These are phyloP conservation scores for Phytophthora cryptogea DNA, from an alignment of 352 stramenopile species.

Conservation along the genomic window DNA sequence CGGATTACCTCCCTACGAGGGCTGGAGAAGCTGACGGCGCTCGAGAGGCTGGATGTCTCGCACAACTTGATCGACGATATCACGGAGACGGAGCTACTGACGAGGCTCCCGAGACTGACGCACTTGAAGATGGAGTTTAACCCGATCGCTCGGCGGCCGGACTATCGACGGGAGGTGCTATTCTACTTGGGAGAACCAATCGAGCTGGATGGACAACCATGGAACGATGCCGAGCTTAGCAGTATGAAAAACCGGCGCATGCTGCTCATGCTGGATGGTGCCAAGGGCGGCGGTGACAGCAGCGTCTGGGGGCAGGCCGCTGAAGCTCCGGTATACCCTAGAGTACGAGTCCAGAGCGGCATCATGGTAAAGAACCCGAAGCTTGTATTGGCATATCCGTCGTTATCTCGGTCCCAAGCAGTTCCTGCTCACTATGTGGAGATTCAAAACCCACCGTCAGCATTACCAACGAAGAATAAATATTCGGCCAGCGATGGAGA, in stretches of 20 bases:
- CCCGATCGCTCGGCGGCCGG: slow-evolving; percentile 64
- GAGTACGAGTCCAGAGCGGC: slow-evolving; percentile 21
- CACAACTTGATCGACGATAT: slow-evolving; percentile 68
- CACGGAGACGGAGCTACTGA: slow-evolving; percentile 58
- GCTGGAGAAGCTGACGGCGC: slow-evolving; percentile 43
- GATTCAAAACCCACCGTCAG: slow-evolving; percentile 50
- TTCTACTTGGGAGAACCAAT: slow-evolving; percentile 77
- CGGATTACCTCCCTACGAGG: slow-evolving; percentile 57
- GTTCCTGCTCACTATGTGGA: slow-evolving; percentile 44
- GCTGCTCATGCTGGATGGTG: slow-evolving; percentile 31
- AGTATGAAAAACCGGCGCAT: slow-evolving; percentile 77
- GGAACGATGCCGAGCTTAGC: slow-evolving; percentile 61
- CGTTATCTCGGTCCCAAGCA: slow-evolving; percentile 23
- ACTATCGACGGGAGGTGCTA: slow-evolving; percentile 81
- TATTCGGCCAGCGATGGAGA: not conserved
- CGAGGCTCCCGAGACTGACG: slow-evolving; percentile 40
- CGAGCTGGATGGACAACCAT: slow-evolving; percentile 65
- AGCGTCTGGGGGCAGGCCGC: slow-evolving; percentile 29
- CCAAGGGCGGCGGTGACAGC: slow-evolving; percentile 1
- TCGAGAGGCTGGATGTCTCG: slow-evolving; percentile 72
- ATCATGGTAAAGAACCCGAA: slow-evolving; percentile 34
- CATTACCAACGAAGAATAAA: slow-evolving; percentile 32
- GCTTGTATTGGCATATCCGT: slow-evolving; percentile 50
- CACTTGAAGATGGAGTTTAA: slow-evolving; percentile 76
- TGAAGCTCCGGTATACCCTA: slow-evolving; percentile 29